phyloP scores from a whole-genome alignment of 306 rosid genomes.

The Dalbergia cultrata region DNA sequence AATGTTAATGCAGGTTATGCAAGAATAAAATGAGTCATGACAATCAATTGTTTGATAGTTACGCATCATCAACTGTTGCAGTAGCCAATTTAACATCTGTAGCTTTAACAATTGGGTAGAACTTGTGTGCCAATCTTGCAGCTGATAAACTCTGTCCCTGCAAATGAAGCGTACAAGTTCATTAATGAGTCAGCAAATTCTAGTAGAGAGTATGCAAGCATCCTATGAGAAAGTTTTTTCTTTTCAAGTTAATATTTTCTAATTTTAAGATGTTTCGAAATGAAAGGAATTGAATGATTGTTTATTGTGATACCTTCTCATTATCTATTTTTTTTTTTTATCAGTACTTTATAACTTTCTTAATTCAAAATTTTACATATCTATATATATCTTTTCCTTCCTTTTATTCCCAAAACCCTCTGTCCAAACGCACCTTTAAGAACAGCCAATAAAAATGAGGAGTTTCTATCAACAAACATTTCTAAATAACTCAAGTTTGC shows the following conservation, averaged over 20 bases:
- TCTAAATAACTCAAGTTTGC: too few relatives aligned
- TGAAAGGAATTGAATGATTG: background rate
- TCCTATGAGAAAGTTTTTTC: background rate
- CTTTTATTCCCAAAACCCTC: too few relatives aligned
- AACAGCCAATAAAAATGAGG: too few relatives aligned
- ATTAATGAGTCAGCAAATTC: background rate
- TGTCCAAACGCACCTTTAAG: too few relatives aligned
- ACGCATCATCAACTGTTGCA: slow-evolving; percentile 75
- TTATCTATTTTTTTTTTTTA: too few relatives aligned
- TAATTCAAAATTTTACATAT: too few relatives aligned
- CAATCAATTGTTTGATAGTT: slow-evolving; percentile 45
- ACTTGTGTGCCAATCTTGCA: slow-evolving; percentile 52
- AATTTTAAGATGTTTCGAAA: too few relatives aligned
- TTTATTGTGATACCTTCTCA: background rate
- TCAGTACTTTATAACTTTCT: too few relatives aligned
- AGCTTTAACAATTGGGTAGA: slow-evolving; percentile 67
- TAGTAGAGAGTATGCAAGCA: background rate
- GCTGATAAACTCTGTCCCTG: slow-evolving; percentile 86
- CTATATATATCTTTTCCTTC: too few relatives aligned
- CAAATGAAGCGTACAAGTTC: slow-evolving; percentile 33
- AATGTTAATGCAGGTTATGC: background rate
- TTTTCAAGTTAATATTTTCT: too few relatives aligned
- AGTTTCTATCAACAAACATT: too few relatives aligned
- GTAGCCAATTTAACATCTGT: slow-evolving; percentile 66
- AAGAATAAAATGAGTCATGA: background rate